phyloP scores from a whole-genome alignment of 1,284 basidiomycete genomes.

The Apiotrichum laibachii region DNA sequence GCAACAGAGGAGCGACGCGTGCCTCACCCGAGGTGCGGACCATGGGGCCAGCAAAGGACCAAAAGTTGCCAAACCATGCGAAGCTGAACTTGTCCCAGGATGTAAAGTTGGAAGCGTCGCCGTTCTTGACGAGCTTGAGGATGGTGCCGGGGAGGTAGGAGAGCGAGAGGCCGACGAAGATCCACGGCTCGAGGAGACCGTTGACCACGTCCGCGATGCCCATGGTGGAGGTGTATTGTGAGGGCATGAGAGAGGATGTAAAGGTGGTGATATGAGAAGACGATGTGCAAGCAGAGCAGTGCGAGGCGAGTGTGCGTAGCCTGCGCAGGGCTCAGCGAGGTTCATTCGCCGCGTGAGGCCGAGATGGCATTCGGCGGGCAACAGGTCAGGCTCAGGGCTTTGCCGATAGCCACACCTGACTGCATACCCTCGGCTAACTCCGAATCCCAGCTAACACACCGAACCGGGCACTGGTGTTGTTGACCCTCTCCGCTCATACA shows the following conservation, averaged over 20 bases:
- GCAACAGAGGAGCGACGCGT: conserved; percentile 17
- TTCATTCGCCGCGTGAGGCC: too few species aligned
- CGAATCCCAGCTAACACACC: too few species aligned
- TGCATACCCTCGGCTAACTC: too few species aligned
- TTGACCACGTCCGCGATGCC: background rate
- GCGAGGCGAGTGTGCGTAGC: too few species aligned
- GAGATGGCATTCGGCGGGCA: too few species aligned
- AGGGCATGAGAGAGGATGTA: background rate
- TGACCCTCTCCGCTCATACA: too few species aligned
- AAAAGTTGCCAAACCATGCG: conserved; percentile 19
- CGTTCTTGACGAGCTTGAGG: background rate
- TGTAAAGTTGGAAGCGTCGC: conserved; percentile 12
- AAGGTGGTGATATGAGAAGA: background rate
- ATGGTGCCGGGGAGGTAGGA: conserved; percentile 14
- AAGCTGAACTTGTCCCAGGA: conserved; percentile 9
- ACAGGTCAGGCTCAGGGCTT: too few species aligned
- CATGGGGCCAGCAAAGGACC: conserved; percentile 10
- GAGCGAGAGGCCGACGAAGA: conserved; percentile 11
- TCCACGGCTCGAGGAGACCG: conserved; percentile 13
- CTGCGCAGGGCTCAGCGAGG: too few species aligned
- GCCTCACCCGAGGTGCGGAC: conserved; percentile 13
- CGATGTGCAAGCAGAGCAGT: too few species aligned
- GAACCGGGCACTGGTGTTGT: too few species aligned
- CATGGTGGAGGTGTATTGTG: background rate
- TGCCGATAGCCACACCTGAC: too few species aligned